A percentile compares a stretch with the other conserved stretches of the same genome.
These are phyloP conservation scores for Arabidopsis thaliana DNA, from an alignment of 345 rosid genomes.

Conservation along the genomic window TAIR10.1 NC_003076.8:18246001-18246500, in stretches of 20 bases:
- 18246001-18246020: conserved; percentile 59
- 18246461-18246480: too few species aligned
- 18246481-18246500: too few species aligned
- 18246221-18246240: conserved; percentile 29
- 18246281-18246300: background rate
- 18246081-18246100: conserved; percentile 36
- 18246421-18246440: too few species aligned
- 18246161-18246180: conserved; percentile 38
- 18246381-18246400: too few species aligned
- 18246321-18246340: background rate
- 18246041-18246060: conserved; percentile 59
- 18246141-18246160: conserved; percentile 33
- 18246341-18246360: too few species aligned
- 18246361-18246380: too few species aligned
- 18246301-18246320: background rate
- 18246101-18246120: conserved; percentile 34
- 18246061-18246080: conserved; percentile 3
- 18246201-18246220: conserved; percentile 17
- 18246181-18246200: conserved; percentile 40
- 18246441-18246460: too few species aligned
- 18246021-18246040: conserved; percentile 46
- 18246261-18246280: conserved; percentile 38
- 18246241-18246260: conserved; percentile 15
- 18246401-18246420: too few species aligned
- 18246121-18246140: conserved; percentile 27